Percentiles rank a stretch among this genome's conserved stretches.
Evolutionary conservation across 805 yeast species (phyloP).

Genomic region (Metschnikowia baotianmanensis): DNA sequence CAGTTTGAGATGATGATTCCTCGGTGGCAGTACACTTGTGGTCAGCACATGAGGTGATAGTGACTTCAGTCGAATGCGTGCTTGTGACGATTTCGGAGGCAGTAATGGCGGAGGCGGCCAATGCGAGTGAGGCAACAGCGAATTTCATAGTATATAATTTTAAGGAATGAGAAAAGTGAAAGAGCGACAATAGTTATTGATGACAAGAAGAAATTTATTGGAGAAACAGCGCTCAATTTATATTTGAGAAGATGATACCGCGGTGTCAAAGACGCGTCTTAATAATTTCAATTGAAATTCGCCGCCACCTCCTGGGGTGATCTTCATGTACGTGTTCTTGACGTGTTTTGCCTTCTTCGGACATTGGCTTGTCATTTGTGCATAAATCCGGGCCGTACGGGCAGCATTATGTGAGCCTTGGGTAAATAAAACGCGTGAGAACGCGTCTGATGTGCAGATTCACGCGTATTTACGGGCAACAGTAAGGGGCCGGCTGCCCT

Average conservation of each 20-base stretch:
- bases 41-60: conserved; percentile 27
- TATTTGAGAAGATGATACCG: no score
- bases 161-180: not conserved
- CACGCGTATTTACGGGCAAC: no score
- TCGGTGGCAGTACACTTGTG: conserved; percentile 21
- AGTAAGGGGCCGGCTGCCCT: no score
- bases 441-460: not conserved
- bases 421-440: conserved; percentile 4
- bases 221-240: not conserved
- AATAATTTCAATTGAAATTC: not conserved
- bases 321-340: conserved; percentile 1
- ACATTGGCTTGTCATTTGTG: conserved; percentile 1
- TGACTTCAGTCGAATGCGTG: conserved; percentile 26
- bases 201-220: not conserved
- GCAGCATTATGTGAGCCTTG: not conserved
- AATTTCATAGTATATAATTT: conserved; percentile 21
- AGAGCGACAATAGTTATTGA: not conserved
- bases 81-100: conserved; percentile 23
- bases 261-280: conserved; percentile 10
- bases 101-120: conserved; percentile 23
- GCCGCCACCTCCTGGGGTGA: conserved; percentile 1
- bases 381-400: not conserved
- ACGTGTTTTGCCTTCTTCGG: conserved; percentile 4
- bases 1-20: conserved; percentile 15
- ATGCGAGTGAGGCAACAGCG: conserved; percentile 19